Evolutionary conservation across 1,284 basidiomycete species (phyloP), one percentile per base, ranked within the genome.

Genomic region (Tilletiaria anomala): DNA sequence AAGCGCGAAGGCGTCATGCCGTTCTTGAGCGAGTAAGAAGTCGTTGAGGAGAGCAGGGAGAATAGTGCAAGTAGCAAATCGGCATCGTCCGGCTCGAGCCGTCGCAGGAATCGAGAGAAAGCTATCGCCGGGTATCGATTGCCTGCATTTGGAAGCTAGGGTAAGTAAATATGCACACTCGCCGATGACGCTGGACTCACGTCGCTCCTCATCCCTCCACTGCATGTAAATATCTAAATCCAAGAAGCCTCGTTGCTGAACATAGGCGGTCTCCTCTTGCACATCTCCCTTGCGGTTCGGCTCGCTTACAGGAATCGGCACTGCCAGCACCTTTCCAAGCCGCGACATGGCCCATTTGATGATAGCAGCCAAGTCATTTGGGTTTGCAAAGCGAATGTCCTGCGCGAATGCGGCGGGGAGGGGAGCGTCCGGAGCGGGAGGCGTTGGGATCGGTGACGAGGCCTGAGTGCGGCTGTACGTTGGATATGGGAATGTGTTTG

Each of bases 331-430:
- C 12, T 56, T 46, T 4, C 60, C 59, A 41, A 66, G 40, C 17
- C 61, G 48, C 1, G 59, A 54, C n/a, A 66, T 50, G 2, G 56
- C 53, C 63, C 63, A 66, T 43, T 66, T 66, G 53, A 66, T 54
- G 31, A 63, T 22, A 6, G 63, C 61, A 31, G 61, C 61, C 2
- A 66, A 48, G 24, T 58, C 54, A 45, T 65, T 54, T 17, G 58
- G 51, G 26, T 55, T 60, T 22, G 61, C 61, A 32, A 53, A 63
- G 17, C 52, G 50, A 20, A 61, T 40, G 21, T 63, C 62, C 16
- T 59, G 47, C 6, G 50, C 31, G 39, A 63, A 58, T 32, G 38
- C 22, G 17, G 32, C 35, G 11, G 29, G 17, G 35, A 39, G 15
- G 29, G 12, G 14, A n/a, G 21, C 12, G 15, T 40, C 15, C 1